These are phyloP conservation scores for Alternaria rosae DNA, from an alignment of 2,329 filamentous ascomycete genomes.

Conservation along the genomic window DNA sequence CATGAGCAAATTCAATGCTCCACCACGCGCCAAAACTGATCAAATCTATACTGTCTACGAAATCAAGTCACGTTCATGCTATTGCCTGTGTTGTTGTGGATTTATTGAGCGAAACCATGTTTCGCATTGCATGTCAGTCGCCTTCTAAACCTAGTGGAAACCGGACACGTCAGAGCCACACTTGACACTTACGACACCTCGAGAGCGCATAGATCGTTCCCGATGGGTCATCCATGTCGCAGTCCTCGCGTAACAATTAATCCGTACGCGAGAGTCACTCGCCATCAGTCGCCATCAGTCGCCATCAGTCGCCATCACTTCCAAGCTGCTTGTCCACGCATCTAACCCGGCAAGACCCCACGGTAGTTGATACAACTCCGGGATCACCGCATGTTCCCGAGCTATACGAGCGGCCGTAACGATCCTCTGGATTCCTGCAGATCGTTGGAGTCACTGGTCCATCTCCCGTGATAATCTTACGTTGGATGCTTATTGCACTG, in stretches of 20 bases:
- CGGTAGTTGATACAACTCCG: background rate
- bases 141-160: constrained; percentile 24
- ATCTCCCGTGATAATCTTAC: constrained; percentile 7
- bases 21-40: constrained; percentile 26
- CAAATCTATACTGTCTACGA: constrained; percentile 30
- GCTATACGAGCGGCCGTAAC: background rate
- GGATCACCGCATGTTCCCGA: constrained; percentile 3
- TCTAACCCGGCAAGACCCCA: constrained; percentile 2
- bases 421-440: background rate
- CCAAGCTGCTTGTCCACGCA: constrained; percentile 18
- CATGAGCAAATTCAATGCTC: constrained; percentile 31
- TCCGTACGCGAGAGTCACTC: constrained; percentile 1
- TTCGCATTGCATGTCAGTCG: constrained; percentile 29
- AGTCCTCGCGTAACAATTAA: background rate
- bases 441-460: background rate
- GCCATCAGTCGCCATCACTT: constrained; percentile 5
- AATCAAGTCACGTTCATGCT: constrained; percentile 17
- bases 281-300: constrained; percentile 5
- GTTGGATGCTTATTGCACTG: constrained; percentile 1
- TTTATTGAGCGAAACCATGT: constrained; percentile 13
- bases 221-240: constrained; percentile 25
- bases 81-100: constrained; percentile 14
- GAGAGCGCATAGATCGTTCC: background rate
- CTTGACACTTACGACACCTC: constrained; percentile 9
- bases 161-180: constrained; percentile 27